Base-by-base conservation (phyloP, 2,329 filamentous ascomycete species). In the Nigrospora oryzae region DNA sequence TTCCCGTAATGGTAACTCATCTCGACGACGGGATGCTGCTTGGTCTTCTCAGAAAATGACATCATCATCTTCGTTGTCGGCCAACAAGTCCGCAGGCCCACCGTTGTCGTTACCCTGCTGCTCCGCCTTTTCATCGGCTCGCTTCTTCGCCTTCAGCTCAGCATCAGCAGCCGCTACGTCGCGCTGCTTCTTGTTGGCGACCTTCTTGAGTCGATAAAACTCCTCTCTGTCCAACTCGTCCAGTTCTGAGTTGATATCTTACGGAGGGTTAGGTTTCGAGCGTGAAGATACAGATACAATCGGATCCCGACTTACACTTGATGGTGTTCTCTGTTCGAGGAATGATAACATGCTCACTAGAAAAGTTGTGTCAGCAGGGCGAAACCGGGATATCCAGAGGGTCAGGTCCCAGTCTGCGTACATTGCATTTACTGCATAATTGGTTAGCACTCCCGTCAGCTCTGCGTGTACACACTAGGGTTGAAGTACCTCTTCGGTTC, bases 301-400 rank as follows among this genome's bases (percentile, higher is more conserved):
- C 13, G 14, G 33, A 15, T 2, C 8, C 11, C 37, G 33, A 57
- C 77, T 54, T 69, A 83, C 83, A 98, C 70, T 95, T 96, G 73
- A 98, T 98, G n/a, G 93, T 98, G 61, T 97, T 98, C 65, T 98
- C 93, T 13, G 93, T 98, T 53, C 93, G 79, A 12, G 93, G 93
- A 58, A 98, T 98, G 56, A 98, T 97, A 56, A 98, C 88, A 64
- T 94, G 86, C 66, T 93, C 87, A 59, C 81, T 86, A 23, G 11
- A 50, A 64, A 53, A 62, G 59, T 41, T 37, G 34, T 17, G 39
- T 28, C 32, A 8, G n/a, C n/a, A 15, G 7, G 12, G 23, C 23
- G 23, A 28, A 28, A 10, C 23, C 23, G 23, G 23, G 5, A 28
- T 6, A 2, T 28, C 23, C 23, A 12, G 15, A 11, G 15, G 1